Evolutionary conservation across 257 asterid species (phyloP).

Genomic region (Fraxinus pennsylvanica): DNA sequence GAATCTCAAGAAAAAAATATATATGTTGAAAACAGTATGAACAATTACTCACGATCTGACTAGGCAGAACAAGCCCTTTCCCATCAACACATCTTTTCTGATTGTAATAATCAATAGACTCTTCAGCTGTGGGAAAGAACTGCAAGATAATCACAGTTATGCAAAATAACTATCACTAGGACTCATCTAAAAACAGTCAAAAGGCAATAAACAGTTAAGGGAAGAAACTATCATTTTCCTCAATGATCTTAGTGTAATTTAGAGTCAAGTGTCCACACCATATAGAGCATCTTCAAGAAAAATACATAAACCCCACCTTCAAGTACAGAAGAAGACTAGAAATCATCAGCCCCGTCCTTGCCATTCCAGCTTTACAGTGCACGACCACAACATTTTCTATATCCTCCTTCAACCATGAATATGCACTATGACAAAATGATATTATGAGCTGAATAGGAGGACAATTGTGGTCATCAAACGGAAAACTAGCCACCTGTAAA

Average conservation of each 20-base stretch:
- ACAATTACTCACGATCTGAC: constrained; percentile 81
- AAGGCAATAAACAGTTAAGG: not conserved
- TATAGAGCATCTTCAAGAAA: not conserved
- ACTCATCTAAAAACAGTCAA: not conserved
- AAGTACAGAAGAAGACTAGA: constrained; percentile 92
- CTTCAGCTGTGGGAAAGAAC: constrained; percentile 99
- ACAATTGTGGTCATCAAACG: constrained; percentile 97
- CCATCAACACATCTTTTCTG: constrained; percentile 96
- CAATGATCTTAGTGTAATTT: not conserved
- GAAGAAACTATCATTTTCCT: not conserved
- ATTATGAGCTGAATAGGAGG: constrained; percentile 93
- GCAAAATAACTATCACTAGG: constrained; percentile 12
- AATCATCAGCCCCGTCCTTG: constrained; percentile 98
- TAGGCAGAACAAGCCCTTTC: constrained; percentile 93
- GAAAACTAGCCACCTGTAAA: constrained; percentile 89
- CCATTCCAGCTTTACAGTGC: constrained; percentile 99
- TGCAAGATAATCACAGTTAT: constrained; percentile 33
- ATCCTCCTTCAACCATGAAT: constrained; percentile 98
- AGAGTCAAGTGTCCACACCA: not conserved
- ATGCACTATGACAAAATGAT: constrained; percentile 97
- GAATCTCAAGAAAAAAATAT: not conserved
- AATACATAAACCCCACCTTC: constrained; percentile 48
- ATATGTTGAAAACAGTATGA: constrained; percentile 1
- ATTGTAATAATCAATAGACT: constrained; percentile 90
- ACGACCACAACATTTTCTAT: constrained; percentile 98